These are phyloP conservation scores for Calonectria multiphialidica DNA, from an alignment of 2,329 filamentous ascomycete genomes.

Conservation along the genomic window DNA sequence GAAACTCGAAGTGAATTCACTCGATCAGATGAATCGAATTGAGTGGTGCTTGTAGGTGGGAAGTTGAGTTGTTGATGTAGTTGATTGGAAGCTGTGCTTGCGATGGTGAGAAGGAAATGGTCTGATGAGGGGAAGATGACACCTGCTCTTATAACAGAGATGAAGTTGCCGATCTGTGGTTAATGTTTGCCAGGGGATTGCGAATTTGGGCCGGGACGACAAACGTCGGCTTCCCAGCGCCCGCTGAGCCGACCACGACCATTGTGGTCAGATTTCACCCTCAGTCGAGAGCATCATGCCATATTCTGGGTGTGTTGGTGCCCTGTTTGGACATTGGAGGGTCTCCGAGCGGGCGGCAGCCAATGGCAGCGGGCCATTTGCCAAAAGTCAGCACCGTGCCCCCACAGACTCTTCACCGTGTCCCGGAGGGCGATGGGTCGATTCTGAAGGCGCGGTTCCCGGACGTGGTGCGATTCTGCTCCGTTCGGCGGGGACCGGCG, in stretches of 20 bases:
- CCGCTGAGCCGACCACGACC: slow-evolving; percentile 35
- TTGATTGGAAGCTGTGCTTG: slow-evolving; percentile 34
- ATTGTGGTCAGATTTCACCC: slow-evolving; percentile 45
- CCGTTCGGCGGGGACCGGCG: slow-evolving; percentile 42
- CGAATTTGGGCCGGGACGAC: slow-evolving; percentile 32
- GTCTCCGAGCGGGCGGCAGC: slow-evolving; percentile 14
- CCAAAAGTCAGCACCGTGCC: slow-evolving; percentile 38
- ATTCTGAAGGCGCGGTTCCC: slow-evolving; percentile 33
- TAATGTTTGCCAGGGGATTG: slow-evolving; percentile 17
- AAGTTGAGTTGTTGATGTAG: slow-evolving; percentile 38
- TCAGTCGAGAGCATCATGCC: slow-evolving; percentile 42
- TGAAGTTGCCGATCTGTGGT: slow-evolving; percentile 26
- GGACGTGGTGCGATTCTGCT: slow-evolving; percentile 43
- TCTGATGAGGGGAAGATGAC: slow-evolving; percentile 30
- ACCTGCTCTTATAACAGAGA: slow-evolving; percentile 41
- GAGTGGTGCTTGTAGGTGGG: slow-evolving; percentile 29
- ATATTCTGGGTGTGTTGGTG: slow-evolving; percentile 23
- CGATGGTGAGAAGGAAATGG: slow-evolving; percentile 36
- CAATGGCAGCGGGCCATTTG: slow-evolving; percentile 26
- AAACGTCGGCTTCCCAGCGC: slow-evolving; percentile 36
- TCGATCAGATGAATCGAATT: slow-evolving; percentile 35
- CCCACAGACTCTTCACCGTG: slow-evolving; percentile 19
- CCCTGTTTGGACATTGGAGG: slow-evolving; percentile 28
- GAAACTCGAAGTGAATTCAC: slow-evolving; percentile 26
- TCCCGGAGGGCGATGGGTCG: slow-evolving; percentile 38